A percentile compares a stretch with the other conserved stretches of the same genome.
These are phyloP conservation scores for Jamesozyma spencerorum DNA, from an alignment of 805 yeast genomes.

Conservation along the genomic window DNA sequence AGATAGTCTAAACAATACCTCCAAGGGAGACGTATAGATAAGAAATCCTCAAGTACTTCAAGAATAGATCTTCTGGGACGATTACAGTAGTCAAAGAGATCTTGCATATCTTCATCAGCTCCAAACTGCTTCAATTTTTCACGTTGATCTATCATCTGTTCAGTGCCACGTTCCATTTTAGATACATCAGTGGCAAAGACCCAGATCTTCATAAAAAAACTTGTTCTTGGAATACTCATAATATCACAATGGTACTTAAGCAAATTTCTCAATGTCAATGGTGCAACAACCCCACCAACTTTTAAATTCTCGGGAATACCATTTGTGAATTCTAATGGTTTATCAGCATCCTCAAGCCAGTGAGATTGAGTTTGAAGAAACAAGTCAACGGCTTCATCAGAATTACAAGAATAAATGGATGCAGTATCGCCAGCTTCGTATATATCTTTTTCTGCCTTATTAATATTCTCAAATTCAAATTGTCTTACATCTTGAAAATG, in stretches of 20 bases:
- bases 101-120: slow-evolving; percentile 64
- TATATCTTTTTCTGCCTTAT: slow-evolving; percentile 2
- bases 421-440: slow-evolving; percentile 77
- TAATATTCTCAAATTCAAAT: slow-evolving; percentile 34
- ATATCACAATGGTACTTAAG: slow-evolving; percentile 76
- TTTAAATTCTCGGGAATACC: slow-evolving; percentile 21
- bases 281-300: slow-evolving; percentile 54
- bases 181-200: slow-evolving; percentile 57
- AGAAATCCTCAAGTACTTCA: slow-evolving; percentile 78
- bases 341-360: slow-evolving; percentile 68
- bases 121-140: slow-evolving; percentile 73
- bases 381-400: slow-evolving; percentile 49
- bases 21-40: slow-evolving; percentile 63
- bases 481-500: slow-evolving; percentile 90
- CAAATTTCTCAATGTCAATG: slow-evolving; percentile 61
- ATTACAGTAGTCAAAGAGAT: slow-evolving; percentile 81
- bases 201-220: slow-evolving; percentile 66
- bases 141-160: slow-evolving; percentile 47
- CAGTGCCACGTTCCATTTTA: slow-evolving; percentile 22
- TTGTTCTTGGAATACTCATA: slow-evolving; percentile 70
- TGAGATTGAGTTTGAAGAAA: slow-evolving; percentile 55
- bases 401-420: slow-evolving; percentile 68
- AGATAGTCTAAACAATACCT: slow-evolving; percentile 67
- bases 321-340: slow-evolving; percentile 29
- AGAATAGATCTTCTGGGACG: slow-evolving; percentile 82